Percentiles rank a stretch among this genome's conserved stretches.
Evolutionary conservation across 257 asterid species (phyloP).

Genomic region (Nicotiana attenuata): DNA sequence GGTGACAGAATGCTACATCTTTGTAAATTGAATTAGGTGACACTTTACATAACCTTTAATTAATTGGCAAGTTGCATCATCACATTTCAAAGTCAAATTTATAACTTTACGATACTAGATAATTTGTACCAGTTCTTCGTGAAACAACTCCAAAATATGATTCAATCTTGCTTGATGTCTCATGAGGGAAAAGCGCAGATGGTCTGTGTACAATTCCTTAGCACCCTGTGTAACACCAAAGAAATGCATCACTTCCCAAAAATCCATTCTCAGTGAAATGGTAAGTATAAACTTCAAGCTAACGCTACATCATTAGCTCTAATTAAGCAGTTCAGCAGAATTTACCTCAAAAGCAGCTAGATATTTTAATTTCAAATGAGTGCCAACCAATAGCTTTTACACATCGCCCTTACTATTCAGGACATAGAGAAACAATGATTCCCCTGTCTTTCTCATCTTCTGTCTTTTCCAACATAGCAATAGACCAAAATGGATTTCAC

Average conservation of each 20-base stretch:
- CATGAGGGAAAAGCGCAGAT: conserved; percentile 63
- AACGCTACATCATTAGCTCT: background rate
- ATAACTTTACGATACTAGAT: background rate
- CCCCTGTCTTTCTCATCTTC: too few relatives aligned
- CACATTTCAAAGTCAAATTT: background rate
- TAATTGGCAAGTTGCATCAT: background rate
- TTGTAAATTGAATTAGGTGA: background rate
- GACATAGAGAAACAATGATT: too few relatives aligned
- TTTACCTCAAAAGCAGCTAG: background rate
- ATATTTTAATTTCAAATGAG: background rate
- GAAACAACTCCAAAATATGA: conserved; percentile 39
- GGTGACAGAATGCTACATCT: background rate
- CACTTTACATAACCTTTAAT: background rate
- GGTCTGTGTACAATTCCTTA: conserved; percentile 48
- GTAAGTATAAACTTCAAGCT: background rate
- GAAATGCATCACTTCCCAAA: background rate
- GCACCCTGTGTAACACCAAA: conserved; percentile 61
- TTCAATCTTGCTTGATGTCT: conserved; percentile 64
- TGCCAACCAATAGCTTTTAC: too few relatives aligned
- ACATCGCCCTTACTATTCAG: too few relatives aligned
- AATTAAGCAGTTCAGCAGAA: background rate
- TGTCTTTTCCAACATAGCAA: too few relatives aligned
- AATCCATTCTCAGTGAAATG: background rate
- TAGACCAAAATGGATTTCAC: too few relatives aligned
- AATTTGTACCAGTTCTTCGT: conserved; percentile 59